Evolutionary conservation across 2,329 filamentous ascomycete species (phyloP).

Genomic region (Beauveria varroae): DNA sequence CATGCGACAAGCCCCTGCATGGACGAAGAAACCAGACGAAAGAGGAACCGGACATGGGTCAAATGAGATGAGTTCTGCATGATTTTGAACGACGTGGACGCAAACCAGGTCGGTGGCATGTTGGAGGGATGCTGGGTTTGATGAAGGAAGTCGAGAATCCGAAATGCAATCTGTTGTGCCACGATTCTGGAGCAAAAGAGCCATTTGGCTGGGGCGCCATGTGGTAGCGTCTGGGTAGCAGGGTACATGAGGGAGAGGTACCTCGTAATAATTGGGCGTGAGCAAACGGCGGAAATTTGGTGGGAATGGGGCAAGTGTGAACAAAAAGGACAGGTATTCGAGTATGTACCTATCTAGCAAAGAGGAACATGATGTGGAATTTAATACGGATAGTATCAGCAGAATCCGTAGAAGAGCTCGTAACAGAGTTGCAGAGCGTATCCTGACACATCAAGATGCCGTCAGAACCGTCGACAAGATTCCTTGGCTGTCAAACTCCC

Average conservation of each 20-base stretch:
- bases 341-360: no score
- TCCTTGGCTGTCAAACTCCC: no score
- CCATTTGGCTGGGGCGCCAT: background rate
- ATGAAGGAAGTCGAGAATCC: background rate
- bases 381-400: no score
- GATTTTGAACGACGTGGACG: background rate
- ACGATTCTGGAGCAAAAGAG: background rate
- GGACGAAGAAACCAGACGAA: background rate
- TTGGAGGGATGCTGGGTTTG: background rate
- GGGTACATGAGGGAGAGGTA: background rate
- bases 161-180: background rate
- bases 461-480: background rate
- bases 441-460: background rate
- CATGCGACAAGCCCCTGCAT: slow-evolving; percentile 1
- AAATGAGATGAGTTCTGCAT: background rate
- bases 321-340: no score
- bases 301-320: background rate
- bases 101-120: background rate
- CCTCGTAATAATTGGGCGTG: background rate
- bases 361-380: no score
- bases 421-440: no score
- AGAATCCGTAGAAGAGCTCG: no score
- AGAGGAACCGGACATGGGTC: background rate
- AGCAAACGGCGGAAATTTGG: background rate
- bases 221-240: background rate